Base-by-base conservation (phyloP, 2,329 filamentous ascomycete species). In the Rhinocladiella similis region DNA sequence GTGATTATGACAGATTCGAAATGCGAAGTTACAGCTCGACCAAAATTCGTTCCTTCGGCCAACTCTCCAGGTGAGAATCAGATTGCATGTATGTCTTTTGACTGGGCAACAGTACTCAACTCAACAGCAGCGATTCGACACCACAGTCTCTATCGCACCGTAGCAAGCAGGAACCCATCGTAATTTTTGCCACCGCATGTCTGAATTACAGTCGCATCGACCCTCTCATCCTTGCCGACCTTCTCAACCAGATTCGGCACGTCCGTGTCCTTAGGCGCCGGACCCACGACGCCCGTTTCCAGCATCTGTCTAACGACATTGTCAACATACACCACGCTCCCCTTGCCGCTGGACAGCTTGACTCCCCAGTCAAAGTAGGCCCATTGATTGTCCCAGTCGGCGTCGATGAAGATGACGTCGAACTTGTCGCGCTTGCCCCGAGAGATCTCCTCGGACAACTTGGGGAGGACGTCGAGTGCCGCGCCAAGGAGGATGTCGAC, bases 321-420 rank as follows among this genome's bases (percentile, higher is more conserved):
- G 64, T 83, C 80, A 1, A 82, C 73, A 41, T 77, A 75, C 20
- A 83, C 69, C 5, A 68, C 71, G 22, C 45, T 48, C 0, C 76
- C 75, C 0, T 74, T 73, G 1, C 64, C 60, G 10, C 71, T 69
- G 0, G 70, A 72, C 63, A 81, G 67, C 35, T 70, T 70, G n/a
- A 77, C 66, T 1, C 75, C 76, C 63, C 68, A 68, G 53, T 80
- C 70, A 45, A 82, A 80, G 57, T 81, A 80, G 16, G 72, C 71
- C 70, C 70, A 77, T 50, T 80, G 78, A 57, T 79, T 76, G 36
- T 69, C 70, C 69, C 78, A 80, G 39, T 78, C 76, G 5, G 80
- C 81, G 63, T 83, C 80, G 39, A 83, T 77, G 56, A 83, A 82
- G 1, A 78, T 72, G 57, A 83, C 71, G 53, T 79, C 78, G 55